Base-by-base conservation (phyloP, 2,329 filamentous ascomycete genomes). In the Xylaria sp. region DNA sequence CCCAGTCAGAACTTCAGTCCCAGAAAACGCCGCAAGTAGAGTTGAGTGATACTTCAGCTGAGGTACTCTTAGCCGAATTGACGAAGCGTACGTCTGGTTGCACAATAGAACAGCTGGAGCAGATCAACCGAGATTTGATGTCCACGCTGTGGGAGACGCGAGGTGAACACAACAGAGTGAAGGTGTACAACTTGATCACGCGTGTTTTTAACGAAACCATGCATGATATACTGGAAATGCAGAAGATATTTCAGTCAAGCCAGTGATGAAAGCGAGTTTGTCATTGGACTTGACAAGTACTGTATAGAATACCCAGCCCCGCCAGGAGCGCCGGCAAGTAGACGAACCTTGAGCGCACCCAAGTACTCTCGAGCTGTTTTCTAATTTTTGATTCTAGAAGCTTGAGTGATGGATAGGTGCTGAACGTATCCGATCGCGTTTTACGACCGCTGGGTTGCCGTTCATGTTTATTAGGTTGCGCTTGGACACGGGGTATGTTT, bases 81-180 rank as follows among this genome's bases (percentile, higher is more conserved):
- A 88, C 89, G 0, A 78, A 84, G 28, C 82, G 83, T 46, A 94
- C 91, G 1, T 89, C 87, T 19, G 92, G 92, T 0, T 92, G 91
- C 75, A 91, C 89, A 0, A 91, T 99, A 55, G 95, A 99, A 78
- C 94, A 99, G 76, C 81, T 99, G 19, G 94, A 98, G 80, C 94
- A 98, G 77, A 89, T 97, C 74, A 94, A 94, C 75, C 89, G 93
- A 7, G 88, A 90, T 68, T 81, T 98, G 66, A 98, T 98, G 94
- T 91, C 94, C 64, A 87, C 89, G 66, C 85, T 98, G 46, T 99
- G 95, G 95, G 84, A 83, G 64, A 85, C 85, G 63, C 85, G 93
- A 52, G 84, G 87, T 50, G 89, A 96, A 72, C 95, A 92, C 87
- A 95, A 99, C 77, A 87, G 95, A 45, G 89, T 88, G 70, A 83